Conservation (phyloP, 2,329 filamentous ascomycete genomes). For the Alternaria tenuissima region DNA sequence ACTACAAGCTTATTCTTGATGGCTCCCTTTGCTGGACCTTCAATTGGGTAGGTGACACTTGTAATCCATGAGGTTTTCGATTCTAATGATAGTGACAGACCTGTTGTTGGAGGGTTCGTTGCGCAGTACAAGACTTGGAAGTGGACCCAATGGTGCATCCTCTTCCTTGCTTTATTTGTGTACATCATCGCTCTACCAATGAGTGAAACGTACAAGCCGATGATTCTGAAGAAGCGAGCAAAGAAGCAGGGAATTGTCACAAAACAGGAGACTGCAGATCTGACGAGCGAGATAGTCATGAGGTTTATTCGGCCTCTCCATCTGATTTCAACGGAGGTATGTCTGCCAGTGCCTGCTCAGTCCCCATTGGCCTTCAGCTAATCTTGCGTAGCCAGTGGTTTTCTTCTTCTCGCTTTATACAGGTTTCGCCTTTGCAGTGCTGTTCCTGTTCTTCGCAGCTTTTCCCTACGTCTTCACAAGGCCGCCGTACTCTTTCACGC, state of each 20-base stretch:
- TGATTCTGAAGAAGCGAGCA: constrained; percentile 54
- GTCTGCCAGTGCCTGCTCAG: constrained; percentile 1
- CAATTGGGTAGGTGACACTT: constrained; percentile 39
- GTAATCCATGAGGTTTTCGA: background rate
- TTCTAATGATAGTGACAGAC: constrained; percentile 26
- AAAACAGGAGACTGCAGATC: constrained; percentile 9
- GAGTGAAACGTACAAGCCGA: constrained; percentile 65
- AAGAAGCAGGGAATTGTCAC: constrained; percentile 28
- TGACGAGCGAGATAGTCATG: constrained; percentile 45
- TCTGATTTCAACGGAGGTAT: constrained; percentile 50
- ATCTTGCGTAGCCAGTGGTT: constrained; percentile 37
- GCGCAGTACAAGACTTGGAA: constrained; percentile 57
- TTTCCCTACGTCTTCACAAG: constrained; percentile 46
- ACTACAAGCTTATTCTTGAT: constrained; percentile 50
- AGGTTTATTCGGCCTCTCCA: constrained; percentile 62
- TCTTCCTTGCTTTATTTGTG: constrained; percentile 52
- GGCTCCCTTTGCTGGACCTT: constrained; percentile 53
- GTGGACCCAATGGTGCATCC: constrained; percentile 56
- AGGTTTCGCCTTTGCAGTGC: constrained; percentile 45
- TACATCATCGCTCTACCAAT: constrained; percentile 54
- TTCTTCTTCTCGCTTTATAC: constrained; percentile 48
- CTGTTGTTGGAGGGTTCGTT: constrained; percentile 56
- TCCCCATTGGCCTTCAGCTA: background rate
- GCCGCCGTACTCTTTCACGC: constrained; percentile 40
- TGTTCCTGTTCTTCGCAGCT: constrained; percentile 49